Evolutionary conservation across 805 yeast genomes (phyloP), one percentile per base, ranked within the genome.

Genomic region (Candida hungchunana): DNA sequence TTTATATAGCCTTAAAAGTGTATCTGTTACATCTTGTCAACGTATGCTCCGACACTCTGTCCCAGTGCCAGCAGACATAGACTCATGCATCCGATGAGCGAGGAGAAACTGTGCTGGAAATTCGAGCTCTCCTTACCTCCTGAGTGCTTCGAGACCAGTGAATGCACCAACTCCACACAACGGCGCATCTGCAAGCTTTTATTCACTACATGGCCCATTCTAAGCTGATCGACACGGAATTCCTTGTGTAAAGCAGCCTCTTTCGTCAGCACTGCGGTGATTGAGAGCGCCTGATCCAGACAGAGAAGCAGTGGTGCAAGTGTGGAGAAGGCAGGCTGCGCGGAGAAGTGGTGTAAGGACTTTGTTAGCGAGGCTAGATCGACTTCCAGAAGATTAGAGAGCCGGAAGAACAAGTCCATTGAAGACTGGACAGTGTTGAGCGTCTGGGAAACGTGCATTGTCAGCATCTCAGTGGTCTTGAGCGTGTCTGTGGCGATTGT

Each of bases 381-480:
- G 3, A 4, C n/a, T 15, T 32, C 31, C 4, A 32, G 6, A 31
- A 26, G 26, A 16, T 36, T 31, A 13, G 40, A 39, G 11, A 35
- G 27, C 20, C 23, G 17, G 35, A 39, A 39, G 29, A 39, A 39
- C 16, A 32, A 17, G 5, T 36, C 43, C 37, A 29, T 35, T 6
- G 43, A 39, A 14, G 36, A 25, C 7, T 26, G 36, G 7, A 39
- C 29, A 2, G 20, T 28, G 29, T 33, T 23, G 28, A 39, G 36
- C 6, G 18, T 15, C 16, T 31, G 33, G 10, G 26, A 29, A 11
- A 26, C 17, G 25, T 39, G 39, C 25, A 27, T 27, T 7, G 39
- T 32, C 12, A 34, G 20, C 5, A 26, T 35, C 22, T 32, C 36
- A 4, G 34, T 26, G 11, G 22, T 28, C 17, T 32, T 39, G 19